Evolutionary conservation across 2,329 filamentous ascomycete genomes (phyloP).

Genomic region (Ilyonectria destructans): DNA sequence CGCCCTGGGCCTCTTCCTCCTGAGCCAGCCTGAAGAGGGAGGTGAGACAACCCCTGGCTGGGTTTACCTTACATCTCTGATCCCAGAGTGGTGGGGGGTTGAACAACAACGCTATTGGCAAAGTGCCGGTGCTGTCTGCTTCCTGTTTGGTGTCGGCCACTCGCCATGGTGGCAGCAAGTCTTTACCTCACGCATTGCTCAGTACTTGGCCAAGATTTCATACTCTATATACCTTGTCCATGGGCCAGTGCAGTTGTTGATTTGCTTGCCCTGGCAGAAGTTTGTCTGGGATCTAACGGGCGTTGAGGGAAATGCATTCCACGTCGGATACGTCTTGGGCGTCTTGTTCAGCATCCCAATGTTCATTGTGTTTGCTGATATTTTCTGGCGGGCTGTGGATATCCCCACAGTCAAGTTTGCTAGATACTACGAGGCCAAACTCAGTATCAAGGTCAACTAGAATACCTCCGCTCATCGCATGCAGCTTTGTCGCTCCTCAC

Average conservation of each 20-base stretch:
- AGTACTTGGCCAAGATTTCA: constrained; percentile 74
- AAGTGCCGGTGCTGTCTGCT: constrained; percentile 64
- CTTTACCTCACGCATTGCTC: constrained; percentile 66
- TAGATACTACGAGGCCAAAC: constrained; percentile 68
- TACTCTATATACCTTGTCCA: constrained; percentile 76
- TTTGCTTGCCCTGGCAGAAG: constrained; percentile 68
- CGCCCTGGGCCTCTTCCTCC: constrained; percentile 68
- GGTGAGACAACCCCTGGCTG: constrained; percentile 69
- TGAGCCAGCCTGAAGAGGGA: constrained; percentile 57
- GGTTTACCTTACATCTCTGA: constrained; percentile 63
- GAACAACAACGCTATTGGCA: constrained; percentile 2
- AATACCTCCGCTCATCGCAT: too few relatives aligned
- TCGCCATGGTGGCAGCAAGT: constrained; percentile 64
- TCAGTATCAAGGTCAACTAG: constrained; percentile 49
- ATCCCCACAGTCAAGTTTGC: constrained; percentile 70
- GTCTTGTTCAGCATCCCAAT: constrained; percentile 60
- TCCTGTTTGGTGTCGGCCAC: constrained; percentile 67
- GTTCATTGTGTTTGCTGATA: constrained; percentile 67
- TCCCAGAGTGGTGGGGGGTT: constrained; percentile 64
- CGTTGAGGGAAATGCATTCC: constrained; percentile 62
- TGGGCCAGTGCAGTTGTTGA: constrained; percentile 68
- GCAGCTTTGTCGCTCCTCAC: too few relatives aligned
- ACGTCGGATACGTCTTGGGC: constrained; percentile 64
- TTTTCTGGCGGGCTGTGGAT: constrained; percentile 72
- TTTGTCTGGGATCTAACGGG: constrained; percentile 66